Evolutionary conservation across 805 yeast genomes (phyloP), one percentile per base, ranked within the genome.

Genomic region (Kodamaea kakaduensis): DNA sequence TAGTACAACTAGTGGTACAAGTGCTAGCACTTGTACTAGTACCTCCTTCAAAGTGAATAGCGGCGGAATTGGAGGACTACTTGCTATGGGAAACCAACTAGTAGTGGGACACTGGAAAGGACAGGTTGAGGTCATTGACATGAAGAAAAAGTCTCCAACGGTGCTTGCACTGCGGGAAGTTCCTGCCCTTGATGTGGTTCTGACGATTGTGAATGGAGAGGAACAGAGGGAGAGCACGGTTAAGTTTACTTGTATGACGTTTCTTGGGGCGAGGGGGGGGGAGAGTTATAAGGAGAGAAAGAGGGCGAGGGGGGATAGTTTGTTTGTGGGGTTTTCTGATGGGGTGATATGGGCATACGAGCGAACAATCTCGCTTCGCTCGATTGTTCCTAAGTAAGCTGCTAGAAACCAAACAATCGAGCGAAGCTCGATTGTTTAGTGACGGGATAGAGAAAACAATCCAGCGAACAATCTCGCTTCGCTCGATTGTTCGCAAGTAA

Each of bases 41-140:
- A 15, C 30, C 23, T 6, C n/a, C 4, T 6, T 26, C 22, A 23
- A 47, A 44, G 21, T 40, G 41, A 32, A 42, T 6, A 48, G 46
- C 31, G 41, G 46, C 21, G 57, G 58, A 4, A 43, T 53, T 7
- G 52, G 49, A 25, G 32, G 42, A 23, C 32, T 54, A 6, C 15
- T 9, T 27, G 34, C 30, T 17, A 29, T 12, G 17, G 34, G 10
- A 13, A 47, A 50, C 3, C 37, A 51, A 5, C 28, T 73, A 1
- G 58, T 62, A 10, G 28, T 51, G 51, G 49, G 69, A 54, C 37
- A 73, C 67, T 44, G 82, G 85, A 81, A 74, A 59, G 68, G 86
- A 64, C 3, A 57, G 2, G 48, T 61, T 3, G 49, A 59, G 45
- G 47, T 56, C 12, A 20, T 46, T 8, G 20, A 25, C 9, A 23